Evolutionary conservation across 805 yeast genomes (phyloP).

Genomic region (Tetrapisispora pingtungensis): DNA sequence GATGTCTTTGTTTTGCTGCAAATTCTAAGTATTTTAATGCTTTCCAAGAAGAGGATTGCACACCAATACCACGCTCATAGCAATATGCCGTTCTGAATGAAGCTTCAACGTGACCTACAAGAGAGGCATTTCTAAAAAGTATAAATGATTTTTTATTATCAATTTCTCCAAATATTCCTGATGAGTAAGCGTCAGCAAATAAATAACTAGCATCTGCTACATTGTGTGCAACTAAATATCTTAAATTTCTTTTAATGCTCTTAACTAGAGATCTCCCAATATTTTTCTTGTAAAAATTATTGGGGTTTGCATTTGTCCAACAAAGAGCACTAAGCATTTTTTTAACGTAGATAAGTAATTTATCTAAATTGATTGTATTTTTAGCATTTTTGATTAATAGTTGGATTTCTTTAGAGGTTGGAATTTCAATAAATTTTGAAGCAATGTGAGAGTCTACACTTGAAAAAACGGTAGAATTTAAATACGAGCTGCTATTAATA

Average conservation of each 20-base stretch:
- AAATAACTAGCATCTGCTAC: slow-evolving; percentile 81
- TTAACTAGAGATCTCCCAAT: slow-evolving; percentile 49
- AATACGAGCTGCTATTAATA: background rate
- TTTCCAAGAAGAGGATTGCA: slow-evolving; percentile 73
- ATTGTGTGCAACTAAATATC: slow-evolving; percentile 63
- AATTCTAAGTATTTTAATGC: slow-evolving; percentile 69
- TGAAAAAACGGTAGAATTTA: background rate
- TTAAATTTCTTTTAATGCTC: slow-evolving; percentile 62
- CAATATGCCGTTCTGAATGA: slow-evolving; percentile 85
- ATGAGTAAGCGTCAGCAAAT: slow-evolving; percentile 73
- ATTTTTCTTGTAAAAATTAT: slow-evolving; percentile 7
- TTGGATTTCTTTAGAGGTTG: background rate
- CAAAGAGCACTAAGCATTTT: slow-evolving; percentile 75
- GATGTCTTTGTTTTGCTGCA: slow-evolving; percentile 82
- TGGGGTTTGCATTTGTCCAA: slow-evolving; percentile 34
- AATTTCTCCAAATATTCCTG: slow-evolving; percentile 70
- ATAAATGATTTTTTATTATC: slow-evolving; percentile 66
- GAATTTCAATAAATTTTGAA: background rate
- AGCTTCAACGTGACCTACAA: slow-evolving; percentile 79
- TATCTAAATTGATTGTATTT: slow-evolving; percentile 68
- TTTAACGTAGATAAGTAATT: slow-evolving; percentile 78
- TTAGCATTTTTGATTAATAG: slow-evolving; percentile 56
- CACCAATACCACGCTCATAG: slow-evolving; percentile 86
- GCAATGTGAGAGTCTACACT: background rate
- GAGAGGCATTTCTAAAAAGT: slow-evolving; percentile 78